These are phyloP conservation scores for Podospora appendiculata DNA, from an alignment of 495 filamentous ascomycete genomes.

Conservation along the genomic window DNA sequence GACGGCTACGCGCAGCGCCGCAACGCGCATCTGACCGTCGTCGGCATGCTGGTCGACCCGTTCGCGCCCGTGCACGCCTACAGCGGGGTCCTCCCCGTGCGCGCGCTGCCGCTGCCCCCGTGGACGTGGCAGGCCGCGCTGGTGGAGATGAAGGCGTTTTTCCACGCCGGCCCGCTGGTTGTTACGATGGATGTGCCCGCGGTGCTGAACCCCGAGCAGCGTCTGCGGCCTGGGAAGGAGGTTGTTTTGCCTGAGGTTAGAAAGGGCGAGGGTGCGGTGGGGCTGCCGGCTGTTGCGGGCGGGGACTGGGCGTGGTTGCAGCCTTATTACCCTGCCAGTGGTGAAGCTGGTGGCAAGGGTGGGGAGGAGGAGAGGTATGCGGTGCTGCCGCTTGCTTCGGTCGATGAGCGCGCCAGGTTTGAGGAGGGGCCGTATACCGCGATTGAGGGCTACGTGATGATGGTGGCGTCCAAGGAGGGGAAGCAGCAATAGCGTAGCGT, in stretches of 20 bases:
- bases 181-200: conserved; percentile 12
- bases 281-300: not conserved
- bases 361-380: not conserved
- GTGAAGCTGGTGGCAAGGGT: not conserved
- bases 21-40: conserved; percentile 6
- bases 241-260: not conserved
- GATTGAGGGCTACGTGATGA: conserved; percentile 39
- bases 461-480: conserved; percentile 18
- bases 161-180: conserved; percentile 34
- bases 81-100: conserved; percentile 28
- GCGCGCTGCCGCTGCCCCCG: conserved; percentile 23
- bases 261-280: not conserved
- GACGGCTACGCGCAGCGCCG: too few relatives aligned
- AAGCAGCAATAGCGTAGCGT: not conserved
- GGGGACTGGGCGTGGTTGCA: conserved; percentile 41
- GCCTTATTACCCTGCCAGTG: conserved; percentile 21
- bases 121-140: conserved; percentile 40
- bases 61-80: conserved; percentile 36
- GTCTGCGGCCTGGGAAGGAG: not conserved
- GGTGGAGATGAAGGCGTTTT: conserved; percentile 38
- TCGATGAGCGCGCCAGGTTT: conserved; percentile 12
- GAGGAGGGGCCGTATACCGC: conserved; percentile 29
- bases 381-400: not conserved
- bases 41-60: conserved; percentile 38
- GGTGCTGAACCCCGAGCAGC: not conserved